Evolutionary conservation across 495 filamentous ascomycete species (phyloP).

Genomic region (Cenococcum geophilum): DNA sequence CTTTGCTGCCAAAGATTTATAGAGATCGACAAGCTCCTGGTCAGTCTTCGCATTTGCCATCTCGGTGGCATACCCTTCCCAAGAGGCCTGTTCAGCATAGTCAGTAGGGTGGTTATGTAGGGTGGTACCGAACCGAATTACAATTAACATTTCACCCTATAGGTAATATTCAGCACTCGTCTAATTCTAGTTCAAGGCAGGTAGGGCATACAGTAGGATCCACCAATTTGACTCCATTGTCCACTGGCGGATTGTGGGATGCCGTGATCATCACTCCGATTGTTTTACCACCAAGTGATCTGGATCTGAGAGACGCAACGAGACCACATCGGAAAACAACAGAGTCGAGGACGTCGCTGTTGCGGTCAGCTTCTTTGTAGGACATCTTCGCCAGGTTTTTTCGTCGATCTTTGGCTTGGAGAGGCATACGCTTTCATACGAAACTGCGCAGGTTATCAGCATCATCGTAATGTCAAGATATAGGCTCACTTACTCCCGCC

Average conservation of each 20-base stretch:
- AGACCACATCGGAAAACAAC: conserved; percentile 88
- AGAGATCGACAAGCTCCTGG: conserved; percentile 64
- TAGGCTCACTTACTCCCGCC: conserved; percentile 60
- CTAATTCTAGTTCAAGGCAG: not conserved
- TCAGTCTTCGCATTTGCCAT: conserved; percentile 78
- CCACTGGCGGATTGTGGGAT: conserved; percentile 91
- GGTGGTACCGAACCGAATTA: conserved; percentile 30
- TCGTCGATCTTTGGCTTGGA: not conserved
- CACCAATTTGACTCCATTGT: conserved; percentile 98
- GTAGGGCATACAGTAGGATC: conserved; percentile 69
- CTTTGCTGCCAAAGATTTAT: conserved; percentile 62
- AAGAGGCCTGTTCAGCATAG: conserved; percentile 51
- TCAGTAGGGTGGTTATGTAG: not conserved
- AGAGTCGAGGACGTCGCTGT: conserved; percentile 62
- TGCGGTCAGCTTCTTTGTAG: conserved; percentile 14
- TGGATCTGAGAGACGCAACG: conserved; percentile 82
- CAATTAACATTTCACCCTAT: conserved; percentile 92
- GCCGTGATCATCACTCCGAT: conserved; percentile 99
- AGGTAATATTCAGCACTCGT: conserved; percentile 15
- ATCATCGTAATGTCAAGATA: conserved; percentile 8
- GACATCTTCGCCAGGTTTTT: not conserved
- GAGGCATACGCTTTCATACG: conserved; percentile 69
- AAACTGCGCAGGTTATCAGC: conserved; percentile 47
- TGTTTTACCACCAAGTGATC: conserved; percentile 77
- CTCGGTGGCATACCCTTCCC: conserved; percentile 81